Evolutionary conservation across 257 asterid species (phyloP), one percentile per base, ranked within the genome.

Genomic region (Knoxia roxburghii): DNA sequence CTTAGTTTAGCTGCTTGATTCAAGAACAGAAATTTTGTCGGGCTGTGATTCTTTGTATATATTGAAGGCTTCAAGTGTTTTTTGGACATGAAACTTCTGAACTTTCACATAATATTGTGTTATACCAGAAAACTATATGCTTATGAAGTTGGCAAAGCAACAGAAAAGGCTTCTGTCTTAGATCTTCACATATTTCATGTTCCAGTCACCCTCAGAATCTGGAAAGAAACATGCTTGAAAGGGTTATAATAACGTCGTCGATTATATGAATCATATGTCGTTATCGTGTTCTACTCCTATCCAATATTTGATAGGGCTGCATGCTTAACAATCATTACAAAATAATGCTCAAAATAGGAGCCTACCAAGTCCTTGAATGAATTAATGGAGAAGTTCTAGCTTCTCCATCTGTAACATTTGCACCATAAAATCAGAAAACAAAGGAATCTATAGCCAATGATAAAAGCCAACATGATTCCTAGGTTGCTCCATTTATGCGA

Each of bases 401-500:
- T 84, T 73, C 81, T 81, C 67, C 77, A 68, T 62, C 79, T 81
- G 73, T 78, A 78, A 74, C 87, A 80, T 73, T 84, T 84, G 72
- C 50, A 82, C 89, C 92, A 82, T 68, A 87, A 73, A 33, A 92
- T 77, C 33, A 77, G 69, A 76, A 81, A 92, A 74, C 91, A 86
- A 29, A 87, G 80, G 11, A 86, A 64, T 74, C 97, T 89, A 75
- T 89, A 92, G 1, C 86, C 91, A 41, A 89, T 24, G 55, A 83
- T 73, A 73, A 89, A 92, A 5, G 83, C 77, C 66, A 86, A 21
- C 97, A 89, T 89, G 48, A 92, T 84, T 39, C 55, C 83, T 83
- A 92, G 73, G 62, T 89, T 86, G 39, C 76, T 89, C 97, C 95
- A 92, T 52, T 76, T 92, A 61, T 78, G 80, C 11, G 86, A 76